Evolutionary conservation across 371 early-diverging fungal genomes (phyloP), one percentile per base, ranked within the genome.

Genomic region (Apophysomyces sp.): DNA sequence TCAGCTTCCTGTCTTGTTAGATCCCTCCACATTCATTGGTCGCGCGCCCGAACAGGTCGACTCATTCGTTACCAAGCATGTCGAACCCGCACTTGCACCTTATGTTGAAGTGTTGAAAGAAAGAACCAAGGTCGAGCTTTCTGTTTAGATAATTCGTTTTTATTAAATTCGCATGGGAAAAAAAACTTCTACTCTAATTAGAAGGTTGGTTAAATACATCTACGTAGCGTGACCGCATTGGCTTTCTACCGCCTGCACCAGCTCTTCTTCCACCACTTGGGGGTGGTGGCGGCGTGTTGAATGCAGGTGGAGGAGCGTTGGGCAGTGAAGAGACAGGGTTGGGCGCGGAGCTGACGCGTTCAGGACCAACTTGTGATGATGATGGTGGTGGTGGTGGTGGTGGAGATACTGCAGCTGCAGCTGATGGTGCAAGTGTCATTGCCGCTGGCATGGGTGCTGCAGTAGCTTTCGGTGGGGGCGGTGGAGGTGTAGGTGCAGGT

Each of bases 21-120:
- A 96, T 54, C 96, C 97, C 5, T 82, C 85, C 31, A 96, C 98
- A 9, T 98, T 98, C 69, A 89, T 93, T 61, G 98, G 98, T 31
- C 86, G 97, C 62, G 98, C 98, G 30, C 96, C 96, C 18, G 87
- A 94, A 79, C 98, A 97, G 80, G 96, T 95, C 26, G 93, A 88
- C 57, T 76, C 75, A 55, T 98, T 98, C 76, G 63, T 98, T 57
- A 74, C 65, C 39, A 83, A 89, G 39, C 89, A 94, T 67, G 98
- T 98, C 51, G 71, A 83, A 66, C 92, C 91, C 26, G 96, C 96
- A 18, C 78, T 98, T 71, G 87, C 84, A 30, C 92, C 94, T 32
- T 96, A 88, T 74, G 72, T 84, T 18, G 80, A 81, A 3, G 59
- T 70, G 11, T 76, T 90, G 63, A 73, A 73, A 55, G 71, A 78